Base-by-base conservation (phyloP, 495 filamentous ascomycete species). In the Trichoderma orchidacearum region DNA sequence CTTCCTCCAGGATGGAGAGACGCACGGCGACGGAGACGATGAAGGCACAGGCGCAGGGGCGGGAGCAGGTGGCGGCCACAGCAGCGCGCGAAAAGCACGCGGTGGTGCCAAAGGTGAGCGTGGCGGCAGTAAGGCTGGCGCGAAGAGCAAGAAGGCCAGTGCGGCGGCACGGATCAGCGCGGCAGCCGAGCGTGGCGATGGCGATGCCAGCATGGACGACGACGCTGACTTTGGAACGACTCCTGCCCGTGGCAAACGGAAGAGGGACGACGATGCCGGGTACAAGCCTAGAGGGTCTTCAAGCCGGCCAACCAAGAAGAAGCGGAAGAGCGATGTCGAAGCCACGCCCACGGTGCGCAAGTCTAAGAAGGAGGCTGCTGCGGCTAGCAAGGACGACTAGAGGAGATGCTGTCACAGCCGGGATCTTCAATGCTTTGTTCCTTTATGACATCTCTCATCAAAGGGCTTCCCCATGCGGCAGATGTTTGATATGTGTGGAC, bases 1-100 rank as follows among this genome's bases (percentile, higher is more conserved):
- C 21, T 93, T 91, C 70, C 71, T 94, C 0, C 86, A 92, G 65
- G 88, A 91, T 61, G 84, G 84, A 54, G 89, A 92, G 65, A 63
- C 64, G 28, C 69, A 70, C 30, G 72, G 68, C 23, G 59, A 53
- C 31, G 64, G 72, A 17, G 65, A 68, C 36, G 63, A 73, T 31
- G 63, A 73, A 52, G 59, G 63, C 58, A 61, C 52, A 18, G 69
- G 58, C 62, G 68, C 53, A 62, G 70, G 62, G 61, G 12, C 66
- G 63, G 53, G 70, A 31, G 70, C 75, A 62, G 63, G 73, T 52
- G 63, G 72, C 73, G 45, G 13, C 61, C 61, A 36, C 63, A 56
- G 29, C 59, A 61, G 53, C 57, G 41, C 41, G 41, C 58, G 58
- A 64, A 53, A 66, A 65, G 61, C 54, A 35, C 54, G 58, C 35